Percentiles rank a stretch among this genome's conserved stretches.
Conservation (phyloP, 2,329 filamentous ascomycete species). For the Fusarium irregulare region DNA sequence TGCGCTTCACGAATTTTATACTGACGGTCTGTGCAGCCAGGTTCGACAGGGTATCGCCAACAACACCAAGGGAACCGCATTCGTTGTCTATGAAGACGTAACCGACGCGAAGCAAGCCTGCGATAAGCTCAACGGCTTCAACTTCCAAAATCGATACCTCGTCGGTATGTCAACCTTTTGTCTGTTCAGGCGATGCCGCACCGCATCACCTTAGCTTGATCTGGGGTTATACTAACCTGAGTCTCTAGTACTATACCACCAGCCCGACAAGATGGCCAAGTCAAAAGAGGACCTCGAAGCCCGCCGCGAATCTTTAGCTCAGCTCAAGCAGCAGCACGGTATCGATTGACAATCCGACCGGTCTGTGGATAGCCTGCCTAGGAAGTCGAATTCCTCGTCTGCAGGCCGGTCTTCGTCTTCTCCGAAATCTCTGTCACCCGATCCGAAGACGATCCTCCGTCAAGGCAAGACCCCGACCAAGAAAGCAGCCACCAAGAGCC, state of each 20-base stretch:
- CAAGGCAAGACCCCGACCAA: slow-evolving; percentile 54
- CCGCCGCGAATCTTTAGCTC: slow-evolving; percentile 96
- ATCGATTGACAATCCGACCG: slow-evolving; percentile 94
- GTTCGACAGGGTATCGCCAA: slow-evolving; percentile 97
- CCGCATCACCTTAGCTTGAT: neutral
- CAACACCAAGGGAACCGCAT: slow-evolving; percentile 98
- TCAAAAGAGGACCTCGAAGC: slow-evolving; percentile 94
- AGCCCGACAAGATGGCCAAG: slow-evolving; percentile 76
- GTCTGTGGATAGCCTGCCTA: slow-evolving; percentile 65
- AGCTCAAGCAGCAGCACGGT: slow-evolving; percentile 96
- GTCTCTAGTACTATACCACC: slow-evolving; percentile 68
- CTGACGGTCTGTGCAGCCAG: slow-evolving; percentile 71
- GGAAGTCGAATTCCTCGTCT: slow-evolving; percentile 60
- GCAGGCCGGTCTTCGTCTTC: slow-evolving; percentile 71
- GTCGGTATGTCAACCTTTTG: slow-evolving; percentile 76
- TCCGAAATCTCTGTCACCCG: slow-evolving; percentile 53
- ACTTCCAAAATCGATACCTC: slow-evolving; percentile 99
- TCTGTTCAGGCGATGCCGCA: neutral
- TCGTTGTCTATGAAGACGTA: slow-evolving; percentile 99
- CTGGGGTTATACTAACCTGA: slow-evolving; percentile 23
- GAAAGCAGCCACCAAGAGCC: slow-evolving; percentile 51
- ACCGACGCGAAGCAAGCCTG: slow-evolving; percentile 98
- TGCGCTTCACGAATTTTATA: slow-evolving; percentile 23
- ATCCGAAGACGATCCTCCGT: slow-evolving; percentile 59
- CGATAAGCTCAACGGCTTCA: slow-evolving; percentile 99